Base-by-base conservation (phyloP, 495 filamentous ascomycete genomes). In the Parathielavia appendiculata region DNA sequence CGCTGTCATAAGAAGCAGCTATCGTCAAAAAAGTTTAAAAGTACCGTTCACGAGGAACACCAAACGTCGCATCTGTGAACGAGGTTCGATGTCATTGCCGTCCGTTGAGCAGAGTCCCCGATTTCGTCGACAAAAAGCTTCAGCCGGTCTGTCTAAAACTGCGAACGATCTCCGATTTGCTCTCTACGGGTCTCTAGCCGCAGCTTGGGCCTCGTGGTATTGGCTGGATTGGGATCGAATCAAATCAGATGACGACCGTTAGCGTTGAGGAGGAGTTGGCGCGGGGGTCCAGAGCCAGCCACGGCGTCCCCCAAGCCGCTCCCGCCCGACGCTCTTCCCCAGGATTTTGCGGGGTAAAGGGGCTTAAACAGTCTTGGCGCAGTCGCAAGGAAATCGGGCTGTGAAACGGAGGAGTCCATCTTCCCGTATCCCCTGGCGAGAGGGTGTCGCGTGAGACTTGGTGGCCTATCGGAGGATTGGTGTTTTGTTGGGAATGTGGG, bases 241-340 rank as follows among this genome's bases (percentile, higher is more conserved):
- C n/a, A n/a, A 63, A 64, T 70, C 67, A 72, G 63, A 64, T 70
- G 67, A 67, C 54, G 60, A 54, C 36, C 26, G 26, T 6, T 30
- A 50, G 54, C 16, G n/a, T 57, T 54, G 51, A 17, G 39, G 34
- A 19, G 51, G 45, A 30, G 26, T 30, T 30, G 26, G 26, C 26
- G 40, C 30, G 14, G 48, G 54, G 57, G 26, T 32, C 12, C 1
- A n/a, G 51, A 22, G 55, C 36, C 47, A 44, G 38, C 36, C 34
- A 40, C 20, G 23, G 35, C 45, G 34, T 36, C n/a, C 17, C 34
- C 44, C 45, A 34, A 41, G 30, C 35, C 35, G 23, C 38, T n/a
- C n/a, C n/a, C n/a, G n/a, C n/a, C n/a, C n/a, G n/a, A n/a, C n/a
- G n/a, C n/a, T n/a, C 23, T 56, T 47, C 53, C 36, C 47, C 46